Percentiles rank a stretch among this genome's conserved stretches.
phyloP scores from a whole-genome alignment of 345 rosid genomes.

The Pistacia atlantica region DNA sequence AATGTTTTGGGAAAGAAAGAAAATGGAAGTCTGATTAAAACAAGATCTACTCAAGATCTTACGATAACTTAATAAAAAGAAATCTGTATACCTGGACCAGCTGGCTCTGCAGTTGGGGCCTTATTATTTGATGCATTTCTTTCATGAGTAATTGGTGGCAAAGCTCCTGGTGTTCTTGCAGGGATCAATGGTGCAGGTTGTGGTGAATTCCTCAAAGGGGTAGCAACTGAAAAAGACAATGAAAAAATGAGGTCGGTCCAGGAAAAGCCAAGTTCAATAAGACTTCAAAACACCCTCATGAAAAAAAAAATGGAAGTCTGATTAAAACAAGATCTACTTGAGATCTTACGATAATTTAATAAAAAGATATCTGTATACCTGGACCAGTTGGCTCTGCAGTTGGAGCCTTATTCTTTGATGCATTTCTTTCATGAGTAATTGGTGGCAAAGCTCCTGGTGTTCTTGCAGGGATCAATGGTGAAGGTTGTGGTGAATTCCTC shows the following conservation, averaged over 20 bases:
- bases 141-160: slow-evolving; percentile 23
- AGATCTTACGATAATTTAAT: slow-evolving; percentile 8
- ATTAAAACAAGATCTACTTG: slow-evolving; percentile 12
- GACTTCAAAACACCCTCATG: slow-evolving; percentile 5
- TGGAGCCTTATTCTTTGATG: slow-evolving; percentile 27
- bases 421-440: slow-evolving; percentile 20
- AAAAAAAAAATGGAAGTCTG: slow-evolving; percentile 12
- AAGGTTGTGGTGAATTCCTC: slow-evolving; percentile 20
- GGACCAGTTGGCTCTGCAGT: slow-evolving; percentile 14
- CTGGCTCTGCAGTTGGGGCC: slow-evolving; percentile 22
- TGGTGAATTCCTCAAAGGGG: slow-evolving; percentile 24
- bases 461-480: slow-evolving; percentile 22
- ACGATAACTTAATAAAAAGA: slow-evolving; percentile 1
- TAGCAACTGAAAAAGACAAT: slow-evolving; percentile 25
- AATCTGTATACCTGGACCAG: slow-evolving; percentile 17
- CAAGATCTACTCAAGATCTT: slow-evolving; percentile 10
- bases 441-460: slow-evolving; percentile 30
- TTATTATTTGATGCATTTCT: slow-evolving; percentile 20
- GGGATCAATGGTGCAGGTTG: slow-evolving; percentile 20
- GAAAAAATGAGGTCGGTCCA: slow-evolving; percentile 9
- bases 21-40: slow-evolving; percentile 18
- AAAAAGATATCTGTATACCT: slow-evolving; percentile 13
- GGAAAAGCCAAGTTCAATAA: slow-evolving; percentile 12
- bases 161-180: slow-evolving; percentile 27
- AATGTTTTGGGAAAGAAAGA: slow-evolving; percentile 18